Conservation (phyloP, 805 yeast genomes). For the Kodamaea fukazawae region DNA sequence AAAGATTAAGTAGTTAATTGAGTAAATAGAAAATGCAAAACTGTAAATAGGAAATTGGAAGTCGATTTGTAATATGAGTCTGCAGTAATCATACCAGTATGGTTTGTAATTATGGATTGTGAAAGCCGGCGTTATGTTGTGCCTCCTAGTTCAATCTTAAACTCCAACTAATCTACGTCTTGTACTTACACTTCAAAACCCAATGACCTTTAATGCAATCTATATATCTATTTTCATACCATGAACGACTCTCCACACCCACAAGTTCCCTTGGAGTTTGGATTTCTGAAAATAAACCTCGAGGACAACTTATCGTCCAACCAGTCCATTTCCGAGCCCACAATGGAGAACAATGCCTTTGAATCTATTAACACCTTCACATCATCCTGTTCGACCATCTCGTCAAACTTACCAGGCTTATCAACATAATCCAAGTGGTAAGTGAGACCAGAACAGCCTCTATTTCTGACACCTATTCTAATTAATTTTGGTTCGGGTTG, state of each 20-base stretch:
- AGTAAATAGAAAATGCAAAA: no score
- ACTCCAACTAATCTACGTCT: no score
- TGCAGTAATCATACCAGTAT: no score
- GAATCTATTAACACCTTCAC: constrained; percentile 92
- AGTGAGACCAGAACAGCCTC: constrained; percentile 95
- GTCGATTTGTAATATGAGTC: no score
- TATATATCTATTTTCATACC: constrained; percentile 50
- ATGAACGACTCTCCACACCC: constrained; percentile 99
- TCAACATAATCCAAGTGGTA: constrained; percentile 89
- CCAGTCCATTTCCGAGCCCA: constrained; percentile 99
- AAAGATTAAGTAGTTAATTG: constrained; percentile 10
- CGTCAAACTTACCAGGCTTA: constrained; percentile 93
- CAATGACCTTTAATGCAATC: not conserved
- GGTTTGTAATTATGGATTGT: no score
- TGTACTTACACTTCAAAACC: no score
- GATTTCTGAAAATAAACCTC: constrained; percentile 89
- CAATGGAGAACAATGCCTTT: constrained; percentile 90
- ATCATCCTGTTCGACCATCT: constrained; percentile 88
- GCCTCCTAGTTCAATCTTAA: no score
- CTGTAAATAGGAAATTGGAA: not conserved
- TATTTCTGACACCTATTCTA: constrained; percentile 88
- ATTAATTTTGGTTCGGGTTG: constrained; percentile 88
- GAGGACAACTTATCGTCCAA: constrained; percentile 86
- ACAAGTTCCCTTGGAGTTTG: constrained; percentile 96
- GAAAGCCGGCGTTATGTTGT: no score